Evolutionary conservation across 768 basidiomycete genomes (phyloP).

Genomic region (Lepiota brunneoincarnata): DNA sequence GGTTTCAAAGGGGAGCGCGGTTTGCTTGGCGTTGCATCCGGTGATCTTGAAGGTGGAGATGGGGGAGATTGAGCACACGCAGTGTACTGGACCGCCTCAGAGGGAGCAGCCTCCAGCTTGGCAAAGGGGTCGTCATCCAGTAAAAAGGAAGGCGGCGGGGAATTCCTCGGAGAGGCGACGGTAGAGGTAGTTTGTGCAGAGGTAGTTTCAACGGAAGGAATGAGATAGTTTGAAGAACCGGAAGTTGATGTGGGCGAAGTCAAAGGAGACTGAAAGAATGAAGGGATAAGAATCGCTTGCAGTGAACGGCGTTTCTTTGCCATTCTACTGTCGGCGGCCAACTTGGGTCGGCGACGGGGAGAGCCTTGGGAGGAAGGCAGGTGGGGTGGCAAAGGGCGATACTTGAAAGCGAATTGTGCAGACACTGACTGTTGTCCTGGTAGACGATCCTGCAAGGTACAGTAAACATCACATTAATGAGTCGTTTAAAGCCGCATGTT

Average conservation of each 20-base stretch:
- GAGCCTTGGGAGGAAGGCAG: constrained; percentile 15
- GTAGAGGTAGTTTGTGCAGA: constrained; percentile 12
- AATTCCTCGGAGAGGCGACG: constrained; percentile 22
- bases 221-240: constrained; percentile 15
- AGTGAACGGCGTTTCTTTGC: constrained; percentile 52
- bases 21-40: constrained; percentile 4
- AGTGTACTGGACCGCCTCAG: constrained; percentile 11
- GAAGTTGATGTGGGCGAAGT: constrained; percentile 24
- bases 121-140: constrained; percentile 79
- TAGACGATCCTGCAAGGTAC: constrained; percentile 16
- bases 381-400: constrained; percentile 12
- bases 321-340: constrained; percentile 23
- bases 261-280: constrained; percentile 35
- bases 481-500: constrained; percentile 2
- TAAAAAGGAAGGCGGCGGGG: constrained; percentile 43
- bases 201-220: constrained; percentile 7
- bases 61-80: constrained; percentile 14
- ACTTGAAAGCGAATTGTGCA: constrained; percentile 10
- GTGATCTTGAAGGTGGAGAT: constrained; percentile 13
- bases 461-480: constrained; percentile 14
- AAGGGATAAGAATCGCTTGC: constrained; percentile 48
- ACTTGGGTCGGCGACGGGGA: not conserved
- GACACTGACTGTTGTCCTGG: constrained; percentile 16
- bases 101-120: constrained; percentile 39
- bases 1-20: constrained; percentile 29